Base-by-base conservation (phyloP, 257 asterid genomes). In the Handroanthus guayacan region DNA sequence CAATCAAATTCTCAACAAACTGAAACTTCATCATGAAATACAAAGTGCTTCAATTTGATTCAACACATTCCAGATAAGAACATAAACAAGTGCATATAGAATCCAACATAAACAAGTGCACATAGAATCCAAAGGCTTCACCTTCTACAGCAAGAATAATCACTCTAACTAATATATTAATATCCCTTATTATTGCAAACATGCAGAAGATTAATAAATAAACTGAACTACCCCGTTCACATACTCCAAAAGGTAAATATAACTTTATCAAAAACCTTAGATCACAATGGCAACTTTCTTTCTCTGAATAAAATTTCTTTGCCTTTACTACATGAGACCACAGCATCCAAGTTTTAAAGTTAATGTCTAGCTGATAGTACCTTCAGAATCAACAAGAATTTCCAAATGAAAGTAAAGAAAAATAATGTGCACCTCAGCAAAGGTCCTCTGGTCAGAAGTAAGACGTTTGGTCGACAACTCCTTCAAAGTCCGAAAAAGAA, bases 391-490 rank as follows among this genome's bases (percentile, higher is more conserved):
- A 79, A 55, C 16, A 61, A 36, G 50, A 20, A 44, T 3, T 67
- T 44, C 64, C 71, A 69, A 65, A 65, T 12, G 57, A 51, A 71
- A 63, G 8, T 41, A 72, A 41, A 55, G 54, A 75, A 80, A 77
- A 55, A 41, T 66, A 73, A 34, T 73, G 74, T 60, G 75, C 84
- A 95, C 99, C 98, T 95, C 91, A 58, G 98, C 90, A 80, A 85
- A 95, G 79, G 87, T 86, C 86, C 89, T 91, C 84, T 89, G 99
- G 69, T 95, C 99, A 67, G 93, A 74, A 65, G 92, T 60, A 38
- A 95, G 97, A 65, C 97, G 94, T 82, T 95, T 95, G 78, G 96
- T 88, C 0, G 99, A 93, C 87, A 95, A 82, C 89, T 95, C 99
- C 88, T 95, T 95, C 79, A 95, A 82, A 52, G 89, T 84, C 86